phyloP scores from a whole-genome alignment of 192 early-diverging fungal species.

The Rhizophagus clarus region DNA sequence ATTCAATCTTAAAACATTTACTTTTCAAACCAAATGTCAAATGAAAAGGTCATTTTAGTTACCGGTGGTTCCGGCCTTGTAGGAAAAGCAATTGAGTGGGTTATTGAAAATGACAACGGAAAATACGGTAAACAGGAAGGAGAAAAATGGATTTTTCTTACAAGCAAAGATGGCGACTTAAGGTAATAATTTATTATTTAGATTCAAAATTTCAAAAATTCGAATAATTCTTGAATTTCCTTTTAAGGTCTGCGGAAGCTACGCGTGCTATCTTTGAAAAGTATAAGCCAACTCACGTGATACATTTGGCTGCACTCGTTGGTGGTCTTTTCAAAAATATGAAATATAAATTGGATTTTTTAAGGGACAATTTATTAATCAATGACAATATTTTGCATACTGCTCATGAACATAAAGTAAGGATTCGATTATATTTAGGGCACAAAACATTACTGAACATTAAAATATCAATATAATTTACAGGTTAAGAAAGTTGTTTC shows the following conservation, averaged over 20 bases:
- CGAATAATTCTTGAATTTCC: background rate
- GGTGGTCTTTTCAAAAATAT: slow-evolving; percentile 85
- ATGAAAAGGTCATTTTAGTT: slow-evolving; percentile 65
- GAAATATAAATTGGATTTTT: slow-evolving; percentile 77
- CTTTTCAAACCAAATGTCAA: background rate
- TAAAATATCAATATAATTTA: background rate
- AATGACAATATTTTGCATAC: slow-evolving; percentile 76
- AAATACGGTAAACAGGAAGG: slow-evolving; percentile 58
- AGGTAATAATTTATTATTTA: slow-evolving; percentile 48
- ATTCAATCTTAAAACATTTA: too few species aligned
- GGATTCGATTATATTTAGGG: background rate
- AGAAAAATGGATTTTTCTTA: slow-evolving; percentile 75
- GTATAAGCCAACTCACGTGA: slow-evolving; percentile 76
- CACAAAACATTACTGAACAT: background rate
- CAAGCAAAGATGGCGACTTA: slow-evolving; percentile 78
- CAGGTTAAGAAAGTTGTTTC: slow-evolving; percentile 83
- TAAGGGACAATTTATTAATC: slow-evolving; percentile 75
- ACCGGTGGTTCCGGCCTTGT: slow-evolving; percentile 81
- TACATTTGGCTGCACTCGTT: slow-evolving; percentile 74
- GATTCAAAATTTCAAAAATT: background rate
- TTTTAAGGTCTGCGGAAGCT: slow-evolving; percentile 38
- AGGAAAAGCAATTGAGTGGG: slow-evolving; percentile 73
- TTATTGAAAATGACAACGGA: slow-evolving; percentile 59
- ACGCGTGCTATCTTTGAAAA: slow-evolving; percentile 74
- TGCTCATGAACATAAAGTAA: slow-evolving; percentile 61